Percentiles rank a stretch among this genome's conserved stretches.
These are phyloP conservation scores for Larix sibirica DNA, from an alignment of 83 land plant genomes.

Conservation along the genomic window DNA sequence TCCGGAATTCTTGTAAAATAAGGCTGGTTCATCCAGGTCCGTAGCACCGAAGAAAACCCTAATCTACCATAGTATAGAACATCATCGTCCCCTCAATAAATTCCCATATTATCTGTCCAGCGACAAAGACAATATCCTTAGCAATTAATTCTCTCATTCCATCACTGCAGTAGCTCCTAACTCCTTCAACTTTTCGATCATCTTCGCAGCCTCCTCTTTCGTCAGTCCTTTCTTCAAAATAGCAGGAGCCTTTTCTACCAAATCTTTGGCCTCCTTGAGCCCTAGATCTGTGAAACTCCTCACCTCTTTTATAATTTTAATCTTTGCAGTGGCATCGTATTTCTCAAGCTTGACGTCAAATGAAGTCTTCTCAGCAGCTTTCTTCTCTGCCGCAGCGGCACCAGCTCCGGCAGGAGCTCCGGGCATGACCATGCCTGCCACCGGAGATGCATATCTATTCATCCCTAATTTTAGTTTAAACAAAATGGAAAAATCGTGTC, in stretches of 20 bases:
- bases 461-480: slow-evolving; percentile 36
- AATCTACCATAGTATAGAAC: slow-evolving; percentile 49
- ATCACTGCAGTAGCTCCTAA: slow-evolving; percentile 45
- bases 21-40: slow-evolving; percentile 51
- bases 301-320: slow-evolving; percentile 72
- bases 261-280: slow-evolving; percentile 74
- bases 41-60: slow-evolving; percentile 56
- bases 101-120: no score
- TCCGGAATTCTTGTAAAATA: slow-evolving; percentile 39
- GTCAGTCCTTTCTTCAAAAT: slow-evolving; percentile 62
- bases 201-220: slow-evolving; percentile 53
- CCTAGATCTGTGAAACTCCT: slow-evolving; percentile 61
- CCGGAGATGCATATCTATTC: slow-evolving; percentile 19
- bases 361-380: slow-evolving; percentile 44
- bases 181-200: slow-evolving; percentile 56
- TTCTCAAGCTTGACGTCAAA: slow-evolving; percentile 65
- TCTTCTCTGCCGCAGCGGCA: slow-evolving; percentile 21
- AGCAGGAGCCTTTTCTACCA: slow-evolving; percentile 70
- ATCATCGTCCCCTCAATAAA: not conserved
- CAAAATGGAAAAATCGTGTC: slow-evolving; percentile 36
- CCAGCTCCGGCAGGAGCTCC: slow-evolving; percentile 19
- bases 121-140: no score
- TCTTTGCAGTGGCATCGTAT: slow-evolving; percentile 61
- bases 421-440: not conserved
- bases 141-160: slow-evolving; percentile 25